These are phyloP conservation scores for Coemansia sp. DNA, from an alignment of 192 early-diverging fungal species.

Conservation along the genomic window DNA sequence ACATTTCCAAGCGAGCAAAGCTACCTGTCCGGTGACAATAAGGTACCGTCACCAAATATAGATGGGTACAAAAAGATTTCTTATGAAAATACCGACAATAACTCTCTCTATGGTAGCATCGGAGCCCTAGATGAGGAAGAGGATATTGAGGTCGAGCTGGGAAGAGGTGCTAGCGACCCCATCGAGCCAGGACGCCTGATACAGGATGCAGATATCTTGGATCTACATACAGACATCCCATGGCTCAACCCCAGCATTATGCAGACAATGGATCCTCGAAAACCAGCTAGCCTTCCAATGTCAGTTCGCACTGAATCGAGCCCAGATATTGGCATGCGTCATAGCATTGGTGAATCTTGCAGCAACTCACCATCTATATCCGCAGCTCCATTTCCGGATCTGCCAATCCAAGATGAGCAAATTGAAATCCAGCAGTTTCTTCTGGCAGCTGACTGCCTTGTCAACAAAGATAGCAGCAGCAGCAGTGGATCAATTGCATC, in stretches of 20 bases:
- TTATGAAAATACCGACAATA: not conserved
- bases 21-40: not conserved
- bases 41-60: not conserved
- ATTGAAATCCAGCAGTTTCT: slow-evolving; percentile 43
- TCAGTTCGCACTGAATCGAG: slow-evolving; percentile 32
- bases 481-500: not conserved
- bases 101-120: not conserved
- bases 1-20: not conserved
- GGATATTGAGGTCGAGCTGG: slow-evolving; percentile 34
- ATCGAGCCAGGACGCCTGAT: not conserved
- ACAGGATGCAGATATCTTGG: slow-evolving; percentile 3
- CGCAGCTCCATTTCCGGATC: slow-evolving; percentile 28
- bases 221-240: slow-evolving; percentile 40
- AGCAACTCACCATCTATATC: slow-evolving; percentile 20
- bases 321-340: not conserved
- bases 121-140: not conserved
- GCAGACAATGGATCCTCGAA: not conserved
- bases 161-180: slow-evolving; percentile 12
- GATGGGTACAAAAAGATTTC: not conserved
- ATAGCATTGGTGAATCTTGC: slow-evolving; percentile 1
- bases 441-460: slow-evolving; percentile 20
- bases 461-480: not conserved
- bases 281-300: slow-evolving; percentile 2
- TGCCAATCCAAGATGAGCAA: slow-evolving; percentile 30
- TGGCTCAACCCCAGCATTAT: slow-evolving; percentile 39